A percentile compares a stretch with the other conserved stretches of the same genome.
These are phyloP conservation scores for Beauveria rudraprayagi DNA, from an alignment of 2,329 filamentous ascomycete genomes.

Conservation along the genomic window DNA sequence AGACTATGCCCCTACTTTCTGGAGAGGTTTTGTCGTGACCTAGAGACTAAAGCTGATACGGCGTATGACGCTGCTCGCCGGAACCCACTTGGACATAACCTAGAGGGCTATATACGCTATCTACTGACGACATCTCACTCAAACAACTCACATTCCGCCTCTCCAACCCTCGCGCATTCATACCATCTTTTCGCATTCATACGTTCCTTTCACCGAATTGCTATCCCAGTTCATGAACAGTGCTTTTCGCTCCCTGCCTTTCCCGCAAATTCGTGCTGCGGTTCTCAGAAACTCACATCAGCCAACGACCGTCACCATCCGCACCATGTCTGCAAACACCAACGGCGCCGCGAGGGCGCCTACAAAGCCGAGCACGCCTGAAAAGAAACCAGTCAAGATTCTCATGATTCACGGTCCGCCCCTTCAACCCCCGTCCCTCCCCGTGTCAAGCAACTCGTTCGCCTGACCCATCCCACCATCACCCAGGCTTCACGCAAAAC, in stretches of 20 bases:
- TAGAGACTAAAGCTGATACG: not conserved
- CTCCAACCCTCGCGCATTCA: not conserved
- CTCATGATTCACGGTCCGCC: conserved; percentile 66
- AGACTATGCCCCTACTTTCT: too few relatives aligned
- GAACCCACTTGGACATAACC: not conserved
- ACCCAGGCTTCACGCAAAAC: conserved; percentile 77
- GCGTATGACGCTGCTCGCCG: conserved; percentile 4
- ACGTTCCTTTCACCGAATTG: not conserved
- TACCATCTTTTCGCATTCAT: not conserved
- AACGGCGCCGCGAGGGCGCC: not conserved
- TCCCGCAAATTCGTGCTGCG: not conserved
- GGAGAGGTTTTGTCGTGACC: not conserved
- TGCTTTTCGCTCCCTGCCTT: not conserved
- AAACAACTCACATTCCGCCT: not conserved
- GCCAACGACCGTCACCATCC: not conserved
- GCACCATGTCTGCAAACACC: conserved; percentile 6
- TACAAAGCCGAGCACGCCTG: conserved; percentile 8
- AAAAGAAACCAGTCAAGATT: conserved; percentile 52
- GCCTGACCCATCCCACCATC: not conserved
- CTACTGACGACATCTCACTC: not conserved
- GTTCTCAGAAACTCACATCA: not conserved
- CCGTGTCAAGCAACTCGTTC: not conserved
- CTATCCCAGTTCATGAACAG: not conserved
- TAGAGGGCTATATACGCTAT: not conserved
- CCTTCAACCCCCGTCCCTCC: not conserved